Percentiles rank a stretch among this genome's conserved stretches.
Conservation (phyloP, 2,329 filamentous ascomycete species). For the Alternaria novae-zelandiae region DNA sequence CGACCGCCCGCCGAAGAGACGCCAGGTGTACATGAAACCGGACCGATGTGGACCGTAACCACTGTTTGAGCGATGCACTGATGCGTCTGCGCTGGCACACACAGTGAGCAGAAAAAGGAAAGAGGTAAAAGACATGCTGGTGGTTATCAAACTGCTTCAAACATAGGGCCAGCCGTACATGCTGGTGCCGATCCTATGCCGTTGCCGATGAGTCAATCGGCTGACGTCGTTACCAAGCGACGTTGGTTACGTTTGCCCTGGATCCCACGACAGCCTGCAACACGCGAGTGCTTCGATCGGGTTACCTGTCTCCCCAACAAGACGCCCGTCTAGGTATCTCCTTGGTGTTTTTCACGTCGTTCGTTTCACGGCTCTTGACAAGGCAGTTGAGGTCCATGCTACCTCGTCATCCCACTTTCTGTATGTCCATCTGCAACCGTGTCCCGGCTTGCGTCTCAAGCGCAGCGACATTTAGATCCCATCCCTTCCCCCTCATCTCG, state of each 20-base stretch:
- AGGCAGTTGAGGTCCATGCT: background rate
- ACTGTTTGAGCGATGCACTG: slow-evolving; percentile 4
- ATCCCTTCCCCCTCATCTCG: slow-evolving; percentile 60
- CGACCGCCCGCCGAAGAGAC: background rate
- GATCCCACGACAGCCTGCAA: slow-evolving; percentile 6
- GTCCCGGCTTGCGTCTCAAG: slow-evolving; percentile 69
- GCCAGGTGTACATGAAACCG: slow-evolving; percentile 26
- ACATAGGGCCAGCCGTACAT: slow-evolving; percentile 7
- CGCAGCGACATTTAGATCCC: slow-evolving; percentile 69
- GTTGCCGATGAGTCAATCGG: slow-evolving; percentile 4
- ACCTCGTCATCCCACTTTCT: slow-evolving; percentile 1
- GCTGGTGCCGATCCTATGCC: slow-evolving; percentile 10
- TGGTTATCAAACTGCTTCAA: slow-evolving; percentile 13
- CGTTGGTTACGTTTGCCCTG: slow-evolving; percentile 7
- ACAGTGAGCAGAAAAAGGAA: background rate
- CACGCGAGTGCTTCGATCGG: slow-evolving; percentile 9
- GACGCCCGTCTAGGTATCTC: background rate
- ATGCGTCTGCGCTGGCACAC: background rate
- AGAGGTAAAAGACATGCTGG: slow-evolving; percentile 1
- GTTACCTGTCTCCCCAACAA: slow-evolving; percentile 3
- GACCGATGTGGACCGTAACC: slow-evolving; percentile 21
- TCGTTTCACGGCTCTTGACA: slow-evolving; percentile 9
- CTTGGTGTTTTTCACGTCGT: slow-evolving; percentile 1
- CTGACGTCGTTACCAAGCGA: slow-evolving; percentile 3
- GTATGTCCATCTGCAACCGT: slow-evolving; percentile 28